Conservation (phyloP, 805 yeast species). For the Saccharomycopsis schoenii region DNA sequence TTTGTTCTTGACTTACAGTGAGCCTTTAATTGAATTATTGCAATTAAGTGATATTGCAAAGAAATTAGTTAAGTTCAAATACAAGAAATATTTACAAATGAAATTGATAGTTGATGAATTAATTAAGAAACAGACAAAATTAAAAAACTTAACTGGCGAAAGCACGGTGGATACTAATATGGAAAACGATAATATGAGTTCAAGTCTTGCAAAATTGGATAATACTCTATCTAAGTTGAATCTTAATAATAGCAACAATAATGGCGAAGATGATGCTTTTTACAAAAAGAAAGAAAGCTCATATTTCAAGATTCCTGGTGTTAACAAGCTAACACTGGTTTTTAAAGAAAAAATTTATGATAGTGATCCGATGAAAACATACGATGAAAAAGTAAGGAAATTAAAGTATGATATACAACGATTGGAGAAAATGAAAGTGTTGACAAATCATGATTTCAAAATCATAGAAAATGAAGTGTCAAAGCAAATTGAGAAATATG, state of each 20-base stretch:
- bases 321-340: conserved; percentile 13
- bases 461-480: conserved; percentile 11
- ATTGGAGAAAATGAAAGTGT: conserved; percentile 10
- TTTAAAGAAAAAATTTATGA: conserved; percentile 18
- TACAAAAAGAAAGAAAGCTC: not conserved
- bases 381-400: conserved; percentile 14
- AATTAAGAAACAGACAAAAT: conserved; percentile 8
- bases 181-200: not conserved
- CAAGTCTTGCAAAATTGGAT: conserved; percentile 3
- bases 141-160: conserved; percentile 14
- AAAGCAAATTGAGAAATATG: conserved; percentile 11
- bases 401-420: conserved; percentile 13
- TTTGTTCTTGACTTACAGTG: conserved; percentile 12
- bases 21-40: conserved; percentile 17
- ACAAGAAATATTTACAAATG: conserved; percentile 13
- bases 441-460: conserved; percentile 10
- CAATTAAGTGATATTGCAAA: conserved; percentile 17
- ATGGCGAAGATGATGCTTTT: not conserved
- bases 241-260: not conserved
- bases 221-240: conserved; percentile 7
- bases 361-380: conserved; percentile 18
- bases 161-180: conserved; percentile 4
- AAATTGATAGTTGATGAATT: conserved; percentile 10
- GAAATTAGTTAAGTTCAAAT: conserved; percentile 16
- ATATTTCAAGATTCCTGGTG: conserved; percentile 16